Evolutionary conservation across 768 basidiomycete species (phyloP).

Genomic region (Rickenella mellea): DNA sequence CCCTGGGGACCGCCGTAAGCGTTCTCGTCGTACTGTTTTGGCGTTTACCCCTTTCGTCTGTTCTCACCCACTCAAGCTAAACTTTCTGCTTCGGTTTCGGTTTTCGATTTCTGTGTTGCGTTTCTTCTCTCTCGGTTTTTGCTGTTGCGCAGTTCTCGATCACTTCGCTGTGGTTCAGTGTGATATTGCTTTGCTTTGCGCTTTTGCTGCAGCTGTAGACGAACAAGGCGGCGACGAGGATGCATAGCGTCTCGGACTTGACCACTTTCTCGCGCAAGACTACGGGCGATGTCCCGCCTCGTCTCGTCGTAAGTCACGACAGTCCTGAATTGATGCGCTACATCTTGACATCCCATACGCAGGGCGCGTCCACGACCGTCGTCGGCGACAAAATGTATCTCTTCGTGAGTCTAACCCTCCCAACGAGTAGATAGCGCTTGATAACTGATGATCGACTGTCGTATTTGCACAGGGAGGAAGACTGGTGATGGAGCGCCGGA

Average conservation of each 20-base stretch:
- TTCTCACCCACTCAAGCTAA: too few relatives aligned
- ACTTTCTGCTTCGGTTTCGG: too few relatives aligned
- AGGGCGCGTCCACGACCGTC: slow-evolving; percentile 90
- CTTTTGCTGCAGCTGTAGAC: not conserved
- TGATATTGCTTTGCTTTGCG: slow-evolving; percentile 28
- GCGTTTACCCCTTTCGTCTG: too few relatives aligned
- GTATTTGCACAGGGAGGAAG: slow-evolving; percentile 60
- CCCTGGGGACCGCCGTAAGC: too few relatives aligned
- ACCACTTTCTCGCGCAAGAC: slow-evolving; percentile 81
- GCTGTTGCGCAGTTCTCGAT: too few relatives aligned
- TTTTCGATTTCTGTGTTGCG: too few relatives aligned
- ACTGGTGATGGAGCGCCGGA: slow-evolving; percentile 74
- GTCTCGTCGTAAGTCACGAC: slow-evolving; percentile 69
- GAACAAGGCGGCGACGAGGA: slow-evolving; percentile 14
- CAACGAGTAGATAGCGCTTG: too few relatives aligned
- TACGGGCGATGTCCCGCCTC: slow-evolving; percentile 78
- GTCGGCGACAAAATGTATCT: slow-evolving; percentile 84
- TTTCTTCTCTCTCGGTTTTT: too few relatives aligned
- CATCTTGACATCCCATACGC: slow-evolving; percentile 1
- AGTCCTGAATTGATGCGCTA: not conserved
- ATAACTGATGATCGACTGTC: not conserved
- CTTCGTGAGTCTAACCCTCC: slow-evolving; percentile 47
- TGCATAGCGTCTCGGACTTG: slow-evolving; percentile 84
- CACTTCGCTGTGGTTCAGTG: too few relatives aligned
- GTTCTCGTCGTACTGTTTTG: too few relatives aligned